A percentile compares a stretch with the other conserved stretches of the same genome.
phyloP scores from a whole-genome alignment of 305 asterid genomes.

The Salvia sclarea region DNA sequence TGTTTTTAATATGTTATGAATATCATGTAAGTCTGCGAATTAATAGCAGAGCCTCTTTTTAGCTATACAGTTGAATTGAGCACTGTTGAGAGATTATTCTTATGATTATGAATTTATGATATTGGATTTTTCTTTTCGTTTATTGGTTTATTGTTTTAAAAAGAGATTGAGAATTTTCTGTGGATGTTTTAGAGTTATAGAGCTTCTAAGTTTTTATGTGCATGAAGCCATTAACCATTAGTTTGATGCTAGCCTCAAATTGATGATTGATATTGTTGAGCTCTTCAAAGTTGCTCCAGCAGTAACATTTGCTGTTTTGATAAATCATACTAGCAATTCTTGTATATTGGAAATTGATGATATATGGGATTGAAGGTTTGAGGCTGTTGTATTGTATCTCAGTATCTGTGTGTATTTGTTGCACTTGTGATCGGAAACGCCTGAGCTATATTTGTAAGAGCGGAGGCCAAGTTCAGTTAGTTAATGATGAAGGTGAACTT shows the following conservation, averaged over 20 bases:
- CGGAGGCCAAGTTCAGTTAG: not conserved
- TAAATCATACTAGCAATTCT: not conserved
- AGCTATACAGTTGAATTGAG: not conserved
- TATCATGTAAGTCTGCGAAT: not conserved
- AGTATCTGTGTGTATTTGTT: not conserved
- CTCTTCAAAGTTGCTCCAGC: not conserved
- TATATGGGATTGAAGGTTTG: not conserved
- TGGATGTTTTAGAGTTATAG: not conserved
- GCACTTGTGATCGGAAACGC: not conserved
- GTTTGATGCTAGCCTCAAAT: not conserved
- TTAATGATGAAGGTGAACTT: not conserved
- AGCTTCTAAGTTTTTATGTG: not conserved
- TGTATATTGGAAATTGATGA: not conserved
- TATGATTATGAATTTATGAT: not conserved
- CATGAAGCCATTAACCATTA: not conserved
- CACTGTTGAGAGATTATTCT: not conserved
- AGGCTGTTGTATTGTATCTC: not conserved
- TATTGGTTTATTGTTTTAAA: conserved; percentile 17
- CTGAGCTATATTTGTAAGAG: not conserved
- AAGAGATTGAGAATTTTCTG: not conserved
- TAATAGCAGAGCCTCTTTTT: conserved; percentile 4
- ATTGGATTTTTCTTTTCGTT: not conserved
- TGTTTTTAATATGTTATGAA: not conserved
- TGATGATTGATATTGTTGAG: not conserved
- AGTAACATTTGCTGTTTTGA: not conserved